Evolutionary conservation across 2,329 filamentous ascomycete species (phyloP), one percentile per base, ranked within the genome.

Genomic region (Metarhizium humberi): DNA sequence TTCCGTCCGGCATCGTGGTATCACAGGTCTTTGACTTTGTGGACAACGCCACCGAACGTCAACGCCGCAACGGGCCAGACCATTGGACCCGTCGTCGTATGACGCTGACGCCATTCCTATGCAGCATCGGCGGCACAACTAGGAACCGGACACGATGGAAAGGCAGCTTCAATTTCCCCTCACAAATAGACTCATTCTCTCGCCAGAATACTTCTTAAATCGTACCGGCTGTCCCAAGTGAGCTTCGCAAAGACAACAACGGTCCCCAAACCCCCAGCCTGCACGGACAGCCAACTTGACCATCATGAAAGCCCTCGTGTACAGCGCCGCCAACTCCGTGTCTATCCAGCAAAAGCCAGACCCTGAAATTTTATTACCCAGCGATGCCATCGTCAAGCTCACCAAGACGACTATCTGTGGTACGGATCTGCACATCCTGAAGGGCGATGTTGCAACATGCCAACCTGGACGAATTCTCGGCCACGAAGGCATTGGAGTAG

Each of bases 371-470:
- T 55, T 64, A 18, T 59, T 62, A 1, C 68, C 75, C 2, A 74
- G 72, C 2, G 78, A 81, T 56, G 76, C 77, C 16, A 69, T 82
- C 30, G 65, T 81, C 51, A 75, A 73, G 55, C 56, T 80, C 45
- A 66, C 68, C 8, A 71, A 78, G 53, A 73, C 74, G 0, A 77
- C 76, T 11, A 79, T 79, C 59, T 81, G 79, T 61, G 78, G 78
- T 29, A 76, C 75, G 0, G 80, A 83, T 61, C 66, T 82, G 14
- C 80, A 84, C 61, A 82, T 83, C 57, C 65, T 73, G 55, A 75
- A 78, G 55, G 79, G 79, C 16, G 71, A 81, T 59, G 78, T 82
- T 0, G 71, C 78, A 0, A 77, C 72, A 1, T 74, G 72, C 50
- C 59, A 70, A 5, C 66, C 69, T 0, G 78, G 78, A 7, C 69